Evolutionary conservation across 1,139 yeast species (phyloP).

Genomic region (Yamadazyma aaseri): DNA sequence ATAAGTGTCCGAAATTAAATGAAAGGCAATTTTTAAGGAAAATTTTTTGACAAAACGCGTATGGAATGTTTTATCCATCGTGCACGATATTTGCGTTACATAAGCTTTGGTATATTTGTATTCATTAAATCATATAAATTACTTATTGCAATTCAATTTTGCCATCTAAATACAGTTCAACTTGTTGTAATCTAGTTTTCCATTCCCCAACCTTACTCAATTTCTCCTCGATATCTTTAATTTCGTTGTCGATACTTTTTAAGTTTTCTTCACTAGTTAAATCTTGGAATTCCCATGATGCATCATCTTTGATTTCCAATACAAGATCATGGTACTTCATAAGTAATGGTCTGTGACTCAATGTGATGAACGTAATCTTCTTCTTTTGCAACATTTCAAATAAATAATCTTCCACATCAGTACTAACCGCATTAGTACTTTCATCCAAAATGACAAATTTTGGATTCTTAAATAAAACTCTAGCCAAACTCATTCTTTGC

Average conservation of each 20-base stretch:
- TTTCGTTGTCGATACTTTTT: conserved; percentile 63
- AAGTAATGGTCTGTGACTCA: conserved; percentile 82
- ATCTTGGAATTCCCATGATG: conserved; percentile 44
- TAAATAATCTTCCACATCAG: conserved; percentile 86
- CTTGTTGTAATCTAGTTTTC: conserved; percentile 48
- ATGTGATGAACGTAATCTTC: conserved; percentile 76
- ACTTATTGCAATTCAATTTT: conserved; percentile 12
- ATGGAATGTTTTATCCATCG: background rate
- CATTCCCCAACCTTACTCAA: conserved; percentile 51
- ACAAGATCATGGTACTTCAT: conserved; percentile 81
- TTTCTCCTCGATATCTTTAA: conserved; percentile 56
- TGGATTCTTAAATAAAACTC: conserved; percentile 80
- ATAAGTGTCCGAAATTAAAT: background rate
- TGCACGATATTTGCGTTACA: no score
- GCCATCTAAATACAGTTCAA: conserved; percentile 45
- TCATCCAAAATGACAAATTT: conserved; percentile 85
- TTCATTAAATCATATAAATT: conserved; percentile 1
- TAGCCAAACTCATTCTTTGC: conserved; percentile 87
- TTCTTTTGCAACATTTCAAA: conserved; percentile 73
- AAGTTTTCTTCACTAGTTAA: conserved; percentile 61
- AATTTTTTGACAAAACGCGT: conserved; percentile 9
- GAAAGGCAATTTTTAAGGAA: conserved; percentile 5
- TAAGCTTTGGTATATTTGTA: background rate
- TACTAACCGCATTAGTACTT: conserved; percentile 89
- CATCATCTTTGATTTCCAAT: conserved; percentile 57